Base-by-base conservation (phyloP, 2,329 filamentous ascomycete species). In the Taxawa tesnikishii region DNA sequence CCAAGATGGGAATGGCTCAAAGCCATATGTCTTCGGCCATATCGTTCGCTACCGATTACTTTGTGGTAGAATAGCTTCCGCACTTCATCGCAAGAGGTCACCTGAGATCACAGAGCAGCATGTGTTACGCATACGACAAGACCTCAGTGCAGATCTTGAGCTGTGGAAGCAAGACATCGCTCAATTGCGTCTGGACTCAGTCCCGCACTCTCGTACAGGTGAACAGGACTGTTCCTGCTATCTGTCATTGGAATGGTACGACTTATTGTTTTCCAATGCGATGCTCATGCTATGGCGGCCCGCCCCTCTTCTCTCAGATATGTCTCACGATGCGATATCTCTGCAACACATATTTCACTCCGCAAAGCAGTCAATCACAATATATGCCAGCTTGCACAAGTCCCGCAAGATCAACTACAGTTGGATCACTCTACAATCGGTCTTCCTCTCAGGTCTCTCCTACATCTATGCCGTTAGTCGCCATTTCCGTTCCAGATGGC, bases 401-500 rank as follows among this genome's bases (percentile, higher is more conserved):
- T 60, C 58, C 0, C 49, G 60, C 4, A 58, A 58, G 28, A 59
- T 67, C 34, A 67, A 67, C 40, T 67, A 59, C 26, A 60, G 57
- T 0, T 68, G 63, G 62, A 58, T 67, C 15, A 64, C 63, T 0
- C 53, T 67, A 35, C 64, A 68, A 30, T 53, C 59, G 1, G 53
- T 66, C 2, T 68, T 68, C 41, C 56, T 65, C 35, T 62, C 62
- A 0, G 63, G 63, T 0, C 37, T 63, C 0, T 58, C 59, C 0
- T 65, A 62, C 29, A 53, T 65, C 3, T 65, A 64, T 24, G 58
- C 58, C 0, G 37, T 62, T 1, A 49, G 58, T 1, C 50, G 55
- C 2, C 60, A 63, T 32, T 53, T 63, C 18, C 56, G 55, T 13
- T 30, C 26, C 3, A 26, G 32, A 6, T 30, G 31, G 31, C 31